Base-by-base conservation (phyloP, 352 stramenopile species). In the Phytophthora palmivora region DNA sequence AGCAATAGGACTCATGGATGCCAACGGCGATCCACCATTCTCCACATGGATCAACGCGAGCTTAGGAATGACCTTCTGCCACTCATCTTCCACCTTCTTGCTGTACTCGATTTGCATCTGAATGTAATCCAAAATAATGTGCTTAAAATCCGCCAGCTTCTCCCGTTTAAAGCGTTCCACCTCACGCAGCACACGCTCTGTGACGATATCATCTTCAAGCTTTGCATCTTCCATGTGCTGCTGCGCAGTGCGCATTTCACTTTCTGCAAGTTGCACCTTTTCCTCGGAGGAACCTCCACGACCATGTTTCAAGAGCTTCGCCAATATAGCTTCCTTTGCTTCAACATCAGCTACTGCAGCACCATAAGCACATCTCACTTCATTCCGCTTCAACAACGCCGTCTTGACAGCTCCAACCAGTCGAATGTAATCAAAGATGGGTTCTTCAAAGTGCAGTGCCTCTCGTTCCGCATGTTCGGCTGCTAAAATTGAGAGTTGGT, bases 61-160 rank as follows among this genome's bases (percentile, higher is more conserved):
- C 45, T 87, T 78, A 1, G 86, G 88, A 21, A 96, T 87, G 9
- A 95, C 82, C 26, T 80, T 65, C 49, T 83, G 75, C 88, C 88
- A 96, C 49, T 93, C 84, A 2, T 87, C 75, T 49, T 96, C 88
- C 21, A 94, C 89, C 71, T 93, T 88, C 59, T 97, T 96, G 76
- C 97, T 99, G 82, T 98, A 98, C 57, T 98, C 89, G 58, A 98
- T 98, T 71, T 99, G 95, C 70, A 98, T 88, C 51, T 98, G 84
- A 65, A 98, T 98, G 78, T 98, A 99, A 41, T 98, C 93, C 58
- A 98, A 76, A 14, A 99, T 92, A 51, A 98, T 98, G 41, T 86
- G 83, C 61, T 97, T 97, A 65, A 99, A 98, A 59, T 99, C 96
- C 6, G 89, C 85, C 0, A 97, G 78, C 46, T 98, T 98, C 55